Base-by-base conservation (phyloP, 2,329 filamentous ascomycete species). In the Cercospora brassicicola region DNA sequence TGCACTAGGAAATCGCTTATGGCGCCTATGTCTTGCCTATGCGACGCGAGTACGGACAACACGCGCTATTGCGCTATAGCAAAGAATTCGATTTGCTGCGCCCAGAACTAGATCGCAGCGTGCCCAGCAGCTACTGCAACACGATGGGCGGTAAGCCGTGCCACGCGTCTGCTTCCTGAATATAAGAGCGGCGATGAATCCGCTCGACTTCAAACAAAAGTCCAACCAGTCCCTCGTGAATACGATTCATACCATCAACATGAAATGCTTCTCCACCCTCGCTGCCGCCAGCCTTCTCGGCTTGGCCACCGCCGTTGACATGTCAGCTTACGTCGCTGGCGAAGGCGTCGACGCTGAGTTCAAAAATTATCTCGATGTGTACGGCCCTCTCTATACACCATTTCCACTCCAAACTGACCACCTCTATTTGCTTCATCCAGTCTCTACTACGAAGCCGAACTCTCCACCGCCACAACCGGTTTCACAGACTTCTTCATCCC, bases 401-500 rank as follows among this genome's bases (percentile, higher is more conserved):
- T 20, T 20, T 20, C 18, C 18, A 20, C 18, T 20, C 18, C 9
- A 30, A 28, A 31, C 18, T 26, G 20, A 23, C 18, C 30, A 28
- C 28, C 6, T 30, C 8, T 1, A 7, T 30, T 20, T 20, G 18
- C 28, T n/a, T 15, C 28, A 11, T 11, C 2, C 23, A 70, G 68
- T 56, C 60, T 70, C 9, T 70, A 68, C 28, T 13, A 8, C 10
- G 62, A 67, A 39, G 63, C 66, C 28, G 68, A 70, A 59, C 53
- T 63, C 15, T 59, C 68, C 18, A 56, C 63, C 20, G 30, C 63
- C n/a, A 70, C 68, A 1, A 66, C 66, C 9, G 33, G 5, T 11
- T 70, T 70, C 66, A 68, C 68, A 23, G 48, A 68, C 63, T 68
- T 68, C 63, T 70, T 70, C 65, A 64, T 63, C 11, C 6, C 68